A percentile compares a stretch with the other conserved stretches of the same genome.
These are phyloP conservation scores for Metschnikowia sp. DNA, from an alignment of 805 yeast genomes.

Conservation along the genomic window DNA sequence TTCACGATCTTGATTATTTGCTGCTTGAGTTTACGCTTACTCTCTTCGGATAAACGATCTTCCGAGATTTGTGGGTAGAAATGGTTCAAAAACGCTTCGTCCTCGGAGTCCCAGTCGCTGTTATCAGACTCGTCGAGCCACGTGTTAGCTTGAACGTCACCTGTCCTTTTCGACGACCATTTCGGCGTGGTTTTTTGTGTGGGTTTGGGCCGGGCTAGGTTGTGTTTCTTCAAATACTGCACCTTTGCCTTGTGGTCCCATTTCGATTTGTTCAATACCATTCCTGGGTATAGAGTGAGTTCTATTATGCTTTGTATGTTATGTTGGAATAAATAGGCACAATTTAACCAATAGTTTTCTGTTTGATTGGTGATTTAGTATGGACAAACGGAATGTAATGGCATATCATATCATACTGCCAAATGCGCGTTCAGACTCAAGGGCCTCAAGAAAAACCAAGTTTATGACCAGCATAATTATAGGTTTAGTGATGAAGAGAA, in stretches of 20 bases:
- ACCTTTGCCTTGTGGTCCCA: conserved; percentile 44
- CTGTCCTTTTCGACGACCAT: conserved; percentile 34
- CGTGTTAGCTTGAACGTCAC: conserved; percentile 3
- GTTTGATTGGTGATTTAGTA: too few species aligned
- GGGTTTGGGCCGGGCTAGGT: conserved; percentile 21
- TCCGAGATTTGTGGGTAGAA: conserved; percentile 40
- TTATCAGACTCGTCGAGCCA: conserved; percentile 24
- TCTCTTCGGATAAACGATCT: conserved; percentile 29
- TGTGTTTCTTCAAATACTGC: conserved; percentile 40
- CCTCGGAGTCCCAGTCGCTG: conserved; percentile 41
- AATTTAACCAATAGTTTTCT: too few species aligned
- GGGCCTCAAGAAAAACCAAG: too few species aligned
- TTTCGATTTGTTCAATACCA: conserved; percentile 43
- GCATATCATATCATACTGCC: too few species aligned
- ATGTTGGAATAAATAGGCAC: too few species aligned
- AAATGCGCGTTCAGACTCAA: too few species aligned
- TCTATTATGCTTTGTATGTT: too few species aligned
- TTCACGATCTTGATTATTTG: conserved; percentile 27
- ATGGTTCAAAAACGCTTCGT: conserved; percentile 37
- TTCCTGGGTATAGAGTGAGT: conserved; percentile 4
- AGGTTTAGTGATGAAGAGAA: too few species aligned
- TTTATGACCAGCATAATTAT: too few species aligned
- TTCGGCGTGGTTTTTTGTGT: conserved; percentile 20
- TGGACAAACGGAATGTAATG: too few species aligned
- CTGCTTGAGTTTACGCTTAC: conserved; percentile 32